Evolutionary conservation across 2,329 filamentous ascomycete species (phyloP).

Genomic region (Arthrinium phaeospermum): DNA sequence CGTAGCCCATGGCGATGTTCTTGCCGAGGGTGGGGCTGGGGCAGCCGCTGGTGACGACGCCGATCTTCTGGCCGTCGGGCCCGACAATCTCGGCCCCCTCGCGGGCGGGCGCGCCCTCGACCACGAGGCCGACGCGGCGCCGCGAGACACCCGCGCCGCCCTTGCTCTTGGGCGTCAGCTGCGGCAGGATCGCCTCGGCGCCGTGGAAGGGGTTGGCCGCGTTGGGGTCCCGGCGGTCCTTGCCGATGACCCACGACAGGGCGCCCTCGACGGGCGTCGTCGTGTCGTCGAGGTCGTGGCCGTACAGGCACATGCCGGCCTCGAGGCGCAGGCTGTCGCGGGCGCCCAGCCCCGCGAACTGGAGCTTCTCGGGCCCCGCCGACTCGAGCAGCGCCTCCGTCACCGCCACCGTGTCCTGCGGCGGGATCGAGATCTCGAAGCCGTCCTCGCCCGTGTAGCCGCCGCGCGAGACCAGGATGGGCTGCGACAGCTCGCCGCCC

Average conservation of each 20-base stretch:
- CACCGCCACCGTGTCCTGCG: conserved; percentile 66
- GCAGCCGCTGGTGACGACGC: conserved; percentile 85
- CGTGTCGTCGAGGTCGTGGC: conserved; percentile 91
- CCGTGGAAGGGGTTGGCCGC: conserved; percentile 77
- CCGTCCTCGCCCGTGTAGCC: conserved; percentile 98
- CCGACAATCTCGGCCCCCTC: conserved; percentile 84
- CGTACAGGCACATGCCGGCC: conserved; percentile 99
- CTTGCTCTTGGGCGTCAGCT: conserved; percentile 76
- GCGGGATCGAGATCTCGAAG: conserved; percentile 90
- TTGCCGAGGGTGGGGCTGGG: conserved; percentile 84
- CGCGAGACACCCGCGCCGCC: conserved; percentile 72
- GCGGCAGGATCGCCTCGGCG: conserved; percentile 74
- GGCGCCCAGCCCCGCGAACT: conserved; percentile 86
- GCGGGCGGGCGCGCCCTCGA: conserved; percentile 86
- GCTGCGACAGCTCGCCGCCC: conserved; percentile 53
- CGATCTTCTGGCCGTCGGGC: conserved; percentile 52
- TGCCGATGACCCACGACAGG: conserved; percentile 81
- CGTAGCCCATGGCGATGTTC: conserved; percentile 96
- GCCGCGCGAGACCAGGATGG: conserved; percentile 79
- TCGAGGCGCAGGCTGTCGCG: conserved; percentile 92
- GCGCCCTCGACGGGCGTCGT: conserved; percentile 64
- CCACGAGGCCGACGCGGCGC: conserved; percentile 79
- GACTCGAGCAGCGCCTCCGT: conserved; percentile 72
- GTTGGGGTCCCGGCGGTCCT: conserved; percentile 63
- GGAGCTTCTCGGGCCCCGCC: conserved; percentile 66